Evolutionary conservation across 768 basidiomycete species (phyloP).

Genomic region (Podaxis sp.): DNA sequence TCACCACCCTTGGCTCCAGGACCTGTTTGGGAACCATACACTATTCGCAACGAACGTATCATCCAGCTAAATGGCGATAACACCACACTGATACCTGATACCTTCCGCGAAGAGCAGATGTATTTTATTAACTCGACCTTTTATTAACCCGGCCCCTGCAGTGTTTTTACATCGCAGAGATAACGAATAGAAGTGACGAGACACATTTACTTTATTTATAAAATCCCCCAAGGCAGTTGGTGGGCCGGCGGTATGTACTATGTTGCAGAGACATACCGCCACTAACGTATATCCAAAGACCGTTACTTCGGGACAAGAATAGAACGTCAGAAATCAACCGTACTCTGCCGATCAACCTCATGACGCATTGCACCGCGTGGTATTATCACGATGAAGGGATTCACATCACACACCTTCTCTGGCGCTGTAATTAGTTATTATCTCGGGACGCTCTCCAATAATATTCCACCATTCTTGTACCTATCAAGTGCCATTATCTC

Average conservation of each 20-base stretch:
- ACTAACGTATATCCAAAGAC: not conserved
- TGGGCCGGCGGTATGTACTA: not conserved
- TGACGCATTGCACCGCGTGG: too few relatives aligned
- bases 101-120: constrained; percentile 31
- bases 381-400: too few relatives aligned
- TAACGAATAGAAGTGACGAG: not conserved
- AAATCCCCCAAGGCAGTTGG: too few relatives aligned
- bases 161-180: constrained; percentile 19
- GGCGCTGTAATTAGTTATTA: too few relatives aligned
- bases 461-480: not conserved
- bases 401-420: too few relatives aligned
- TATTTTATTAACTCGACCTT: constrained; percentile 30
- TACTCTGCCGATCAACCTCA: too few relatives aligned
- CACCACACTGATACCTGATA: constrained; percentile 29
- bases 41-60: constrained; percentile 14
- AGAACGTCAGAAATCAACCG: not conserved
- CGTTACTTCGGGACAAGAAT: not conserved
- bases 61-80: constrained; percentile 31
- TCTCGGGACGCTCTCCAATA: too few relatives aligned
- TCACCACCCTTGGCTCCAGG: constrained; percentile 14
- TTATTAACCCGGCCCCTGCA: constrained; percentile 27
- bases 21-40: constrained; percentile 27
- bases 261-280: not conserved
- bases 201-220: not conserved
- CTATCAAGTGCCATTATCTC: not conserved